Evolutionary conservation across 345 rosid species (phyloP).

Genomic region (Garcia nutans): DNA sequence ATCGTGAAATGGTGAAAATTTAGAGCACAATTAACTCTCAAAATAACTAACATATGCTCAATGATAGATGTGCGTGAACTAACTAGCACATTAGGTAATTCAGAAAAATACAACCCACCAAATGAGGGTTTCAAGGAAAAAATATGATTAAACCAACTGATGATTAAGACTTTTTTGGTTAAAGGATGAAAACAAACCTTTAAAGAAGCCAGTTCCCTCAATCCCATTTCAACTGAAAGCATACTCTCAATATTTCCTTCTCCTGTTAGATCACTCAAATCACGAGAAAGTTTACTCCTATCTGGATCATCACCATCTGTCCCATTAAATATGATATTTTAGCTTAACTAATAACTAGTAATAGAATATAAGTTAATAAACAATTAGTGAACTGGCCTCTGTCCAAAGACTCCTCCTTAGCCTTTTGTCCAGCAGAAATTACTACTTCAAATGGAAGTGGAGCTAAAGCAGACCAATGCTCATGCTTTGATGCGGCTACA

Average conservation of each 20-base stretch:
- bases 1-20: background rate
- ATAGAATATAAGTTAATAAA: conserved; percentile 6
- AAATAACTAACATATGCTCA: background rate
- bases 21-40: background rate
- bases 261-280: conserved; percentile 74
- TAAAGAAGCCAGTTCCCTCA: conserved; percentile 82
- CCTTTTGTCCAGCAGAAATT: conserved; percentile 93
- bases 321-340: conserved; percentile 19
- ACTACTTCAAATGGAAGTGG: conserved; percentile 98
- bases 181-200: conserved; percentile 52
- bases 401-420: conserved; percentile 68
- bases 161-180: background rate
- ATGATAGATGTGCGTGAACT: background rate
- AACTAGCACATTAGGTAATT: background rate
- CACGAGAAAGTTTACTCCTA: conserved; percentile 50
- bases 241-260: conserved; percentile 98
- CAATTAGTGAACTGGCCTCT: conserved; percentile 49
- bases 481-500: conserved; percentile 76
- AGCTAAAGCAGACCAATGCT: conserved; percentile 90
- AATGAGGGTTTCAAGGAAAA: conserved; percentile 4
- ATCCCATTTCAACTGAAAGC: conserved; percentile 98
- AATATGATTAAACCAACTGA: background rate
- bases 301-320: conserved; percentile 59
- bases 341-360: conserved; percentile 5
- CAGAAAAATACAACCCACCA: background rate